Evolutionary conservation across 495 filamentous ascomycete species (phyloP).

Genomic region (Hypoxylon intermedium): DNA sequence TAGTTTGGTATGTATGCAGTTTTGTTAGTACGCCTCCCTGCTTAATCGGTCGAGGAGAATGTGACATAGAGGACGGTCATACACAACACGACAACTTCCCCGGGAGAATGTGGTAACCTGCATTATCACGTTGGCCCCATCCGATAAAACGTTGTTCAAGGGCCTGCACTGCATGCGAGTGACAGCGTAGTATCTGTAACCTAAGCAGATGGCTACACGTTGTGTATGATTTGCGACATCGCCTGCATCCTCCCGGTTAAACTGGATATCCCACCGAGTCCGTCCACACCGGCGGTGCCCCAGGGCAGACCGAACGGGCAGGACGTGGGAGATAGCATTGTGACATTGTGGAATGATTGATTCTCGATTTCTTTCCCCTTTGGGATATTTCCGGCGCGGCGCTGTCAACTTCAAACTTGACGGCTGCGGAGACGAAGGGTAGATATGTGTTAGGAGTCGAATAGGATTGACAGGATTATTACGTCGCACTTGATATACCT

Average conservation of each 20-base stretch:
- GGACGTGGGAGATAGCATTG: no score
- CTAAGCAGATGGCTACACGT: background rate
- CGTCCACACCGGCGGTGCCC: no score
- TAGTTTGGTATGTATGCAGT: no score
- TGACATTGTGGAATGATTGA: slow-evolving; percentile 4
- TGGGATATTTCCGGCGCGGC: slow-evolving; percentile 9
- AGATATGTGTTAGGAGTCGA: no score
- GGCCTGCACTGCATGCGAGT: background rate
- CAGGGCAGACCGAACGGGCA: no score
- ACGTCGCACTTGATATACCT: no score
- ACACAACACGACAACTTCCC: no score
- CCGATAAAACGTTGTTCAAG: background rate
- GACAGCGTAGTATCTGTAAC: slow-evolving; percentile 9
- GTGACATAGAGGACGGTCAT: no score
- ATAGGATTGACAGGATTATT: no score
- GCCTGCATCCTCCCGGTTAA: slow-evolving; percentile 29
- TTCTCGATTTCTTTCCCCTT: slow-evolving; percentile 9
- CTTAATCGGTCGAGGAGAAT: no score
- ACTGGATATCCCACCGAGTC: slow-evolving; percentile 3
- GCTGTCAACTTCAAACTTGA: slow-evolving; percentile 4
- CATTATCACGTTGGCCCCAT: background rate
- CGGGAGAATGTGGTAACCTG: no score
- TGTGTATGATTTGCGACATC: background rate
- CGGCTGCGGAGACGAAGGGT: background rate
- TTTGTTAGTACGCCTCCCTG: no score